Conservation (phyloP, 2,329 filamentous ascomycete genomes). For the Xylariaceae sp. region DNA sequence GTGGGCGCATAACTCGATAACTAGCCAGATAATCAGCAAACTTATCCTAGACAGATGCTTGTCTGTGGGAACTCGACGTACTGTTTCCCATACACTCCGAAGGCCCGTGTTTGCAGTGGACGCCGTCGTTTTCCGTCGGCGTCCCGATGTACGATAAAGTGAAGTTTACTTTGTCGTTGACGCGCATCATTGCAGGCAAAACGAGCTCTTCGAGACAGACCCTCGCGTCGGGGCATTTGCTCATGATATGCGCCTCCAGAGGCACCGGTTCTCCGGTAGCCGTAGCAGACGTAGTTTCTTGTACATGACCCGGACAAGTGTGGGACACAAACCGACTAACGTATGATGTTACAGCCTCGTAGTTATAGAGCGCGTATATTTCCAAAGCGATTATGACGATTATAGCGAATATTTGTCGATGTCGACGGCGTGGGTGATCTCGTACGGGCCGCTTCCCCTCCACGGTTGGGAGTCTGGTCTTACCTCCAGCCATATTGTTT, state of each 20-base stretch:
- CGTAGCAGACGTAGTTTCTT: constrained; percentile 12
- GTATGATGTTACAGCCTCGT: constrained; percentile 23
- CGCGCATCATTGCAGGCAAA: constrained; percentile 81
- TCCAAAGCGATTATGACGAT: constrained; percentile 26
- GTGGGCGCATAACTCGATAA: constrained; percentile 88
- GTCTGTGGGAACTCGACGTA: background rate
- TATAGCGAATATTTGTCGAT: constrained; percentile 28
- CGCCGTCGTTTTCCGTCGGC: constrained; percentile 77
- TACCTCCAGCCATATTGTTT: constrained; percentile 34
- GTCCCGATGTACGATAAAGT: constrained; percentile 86
- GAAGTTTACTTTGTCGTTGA: constrained; percentile 86
- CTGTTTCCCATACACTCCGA: constrained; percentile 88
- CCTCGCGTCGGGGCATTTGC: constrained; percentile 91
- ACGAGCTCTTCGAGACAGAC: constrained; percentile 81
- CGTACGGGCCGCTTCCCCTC: constrained; percentile 35
- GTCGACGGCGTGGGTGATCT: constrained; percentile 30
- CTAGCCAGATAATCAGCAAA: background rate
- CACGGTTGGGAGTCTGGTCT: constrained; percentile 34
- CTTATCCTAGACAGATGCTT: background rate
- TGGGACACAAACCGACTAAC: constrained; percentile 11
- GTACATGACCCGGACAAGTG: constrained; percentile 5
- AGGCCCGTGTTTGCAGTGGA: constrained; percentile 87
- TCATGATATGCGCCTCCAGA: constrained; percentile 94
- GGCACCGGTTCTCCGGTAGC: constrained; percentile 58
- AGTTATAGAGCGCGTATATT: constrained; percentile 29